Conservation (phyloP, 371 early-diverging fungal species). For the Dichotomocladium elegans region DNA sequence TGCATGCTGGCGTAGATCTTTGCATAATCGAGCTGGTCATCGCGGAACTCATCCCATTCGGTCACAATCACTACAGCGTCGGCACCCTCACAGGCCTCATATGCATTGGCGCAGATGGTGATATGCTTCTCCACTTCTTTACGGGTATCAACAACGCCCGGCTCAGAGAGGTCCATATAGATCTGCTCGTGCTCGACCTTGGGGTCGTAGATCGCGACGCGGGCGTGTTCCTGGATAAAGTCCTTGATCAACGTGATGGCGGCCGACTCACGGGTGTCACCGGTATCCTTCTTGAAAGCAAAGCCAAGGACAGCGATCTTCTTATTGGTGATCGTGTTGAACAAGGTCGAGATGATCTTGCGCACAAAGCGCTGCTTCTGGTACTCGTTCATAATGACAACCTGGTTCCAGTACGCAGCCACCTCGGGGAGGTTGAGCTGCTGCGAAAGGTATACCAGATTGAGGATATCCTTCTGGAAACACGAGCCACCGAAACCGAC, state of each 20-base stretch:
- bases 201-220: conserved; percentile 87
- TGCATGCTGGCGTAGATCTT: conserved; percentile 73
- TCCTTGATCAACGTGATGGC: conserved; percentile 83
- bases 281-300: conserved; percentile 96
- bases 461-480: conserved; percentile 95
- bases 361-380: conserved; percentile 87
- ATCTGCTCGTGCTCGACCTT: conserved; percentile 85
- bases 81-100: conserved; percentile 67
- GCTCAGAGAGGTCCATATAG: conserved; percentile 73
- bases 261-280: conserved; percentile 93
- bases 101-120: conserved; percentile 56
- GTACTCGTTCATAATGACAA: conserved; percentile 90
- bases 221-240: conserved; percentile 80
- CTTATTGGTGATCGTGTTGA: conserved; percentile 86
- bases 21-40: conserved; percentile 64
- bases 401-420: conserved; percentile 92
- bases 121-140: conserved; percentile 63
- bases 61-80: conserved; percentile 87
- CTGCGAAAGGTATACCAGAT: conserved; percentile 85
- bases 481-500: conserved; percentile 96
- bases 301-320: conserved; percentile 88
- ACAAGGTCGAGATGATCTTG: conserved; percentile 67
- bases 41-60: conserved; percentile 94
- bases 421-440: conserved; percentile 87
- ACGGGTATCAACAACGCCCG: conserved; percentile 62